Base-by-base conservation (phyloP, 2,329 filamentous ascomycete species). In the Leptographium lundbergii region DNA sequence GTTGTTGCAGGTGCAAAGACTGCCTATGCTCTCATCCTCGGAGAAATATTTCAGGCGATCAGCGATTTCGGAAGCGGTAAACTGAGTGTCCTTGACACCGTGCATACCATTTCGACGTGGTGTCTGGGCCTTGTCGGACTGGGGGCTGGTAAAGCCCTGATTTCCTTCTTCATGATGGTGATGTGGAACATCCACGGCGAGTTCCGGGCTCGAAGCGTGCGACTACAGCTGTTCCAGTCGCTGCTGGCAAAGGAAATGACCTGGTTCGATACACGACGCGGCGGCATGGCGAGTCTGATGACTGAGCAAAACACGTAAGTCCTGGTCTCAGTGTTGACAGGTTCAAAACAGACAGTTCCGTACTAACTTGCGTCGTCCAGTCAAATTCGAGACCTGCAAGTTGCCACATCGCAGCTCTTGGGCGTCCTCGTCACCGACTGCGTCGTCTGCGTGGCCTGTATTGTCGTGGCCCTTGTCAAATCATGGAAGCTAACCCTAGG, bases 401-500 rank as follows among this genome's bases (percentile, higher is more conserved):
- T 86, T 1, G 88, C 88, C 0, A 85, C 86, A 0, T 92, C 91
- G 0, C 86, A 94, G 64, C 86, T 90, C 0, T 75, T 96, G 0
- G 91, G 91, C 0, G 81, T 86, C 52, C 69, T 88, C 0, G 66
- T 88, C 9, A 80, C 84, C 61, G 84, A 88, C 61, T 64, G 81
- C 0, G 75, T 87, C n/a, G 82, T 86, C 3, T 79, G 84, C 0
- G 36, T 86, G 5, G 81, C 82, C 5, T 87, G 87, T 10, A 72
- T 96, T 1, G 75, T 73, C 0, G 75, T 96, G 1, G 89, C 91
- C 0, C 79, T 96, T 34, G 86, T 82, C 68, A 87, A 82, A 65
- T 94, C 89, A 0, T 96, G 89, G 89, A 86, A 86, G 62, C 77
- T 97, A 19, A 91, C 91, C 0, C 74, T 96, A 0, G 84, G 95